Evolutionary conservation across 2,329 filamentous ascomycete species (phyloP).

Genomic region (Cadophora sp.): DNA sequence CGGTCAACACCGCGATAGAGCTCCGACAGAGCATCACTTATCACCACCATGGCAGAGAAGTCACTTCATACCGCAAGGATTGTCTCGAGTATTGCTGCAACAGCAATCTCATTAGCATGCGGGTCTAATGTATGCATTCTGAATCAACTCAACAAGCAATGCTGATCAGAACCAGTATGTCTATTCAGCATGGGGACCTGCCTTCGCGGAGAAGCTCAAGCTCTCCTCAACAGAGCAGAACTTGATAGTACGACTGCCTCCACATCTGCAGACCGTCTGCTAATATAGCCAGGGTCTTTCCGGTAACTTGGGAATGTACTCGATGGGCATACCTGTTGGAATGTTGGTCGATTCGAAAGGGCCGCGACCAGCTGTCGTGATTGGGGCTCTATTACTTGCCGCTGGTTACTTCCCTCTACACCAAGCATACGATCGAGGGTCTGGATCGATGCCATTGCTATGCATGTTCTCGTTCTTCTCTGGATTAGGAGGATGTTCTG

Average conservation of each 20-base stretch:
- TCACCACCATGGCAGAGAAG: conserved; percentile 52
- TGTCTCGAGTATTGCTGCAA: conserved; percentile 84
- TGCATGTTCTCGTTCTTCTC: conserved; percentile 87
- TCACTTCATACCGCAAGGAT: conserved; percentile 70
- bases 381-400: conserved; percentile 75
- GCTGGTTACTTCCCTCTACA: conserved; percentile 88
- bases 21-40: conserved; percentile 18
- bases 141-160: background rate
- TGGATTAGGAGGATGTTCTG: conserved; percentile 86
- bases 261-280: conserved; percentile 37
- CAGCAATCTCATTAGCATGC: conserved; percentile 83
- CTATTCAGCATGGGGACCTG: conserved; percentile 96
- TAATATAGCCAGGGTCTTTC: conserved; percentile 61
- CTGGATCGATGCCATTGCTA: conserved; percentile 64
- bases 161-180: conserved; percentile 72
- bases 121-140: conserved; percentile 79
- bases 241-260: conserved; percentile 69
- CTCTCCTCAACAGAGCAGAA: conserved; percentile 94
- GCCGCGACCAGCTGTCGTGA: conserved; percentile 77
- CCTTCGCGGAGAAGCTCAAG: conserved; percentile 86
- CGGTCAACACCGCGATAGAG: background rate
- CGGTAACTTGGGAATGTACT: conserved; percentile 94
- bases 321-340: conserved; percentile 85
- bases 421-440: conserved; percentile 74
- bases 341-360: conserved; percentile 85